Percentiles rank a stretch among this genome's conserved stretches.
Evolutionary conservation across 208 protist genomes (phyloP).

Genomic region (Naegleria gruberi): DNA sequence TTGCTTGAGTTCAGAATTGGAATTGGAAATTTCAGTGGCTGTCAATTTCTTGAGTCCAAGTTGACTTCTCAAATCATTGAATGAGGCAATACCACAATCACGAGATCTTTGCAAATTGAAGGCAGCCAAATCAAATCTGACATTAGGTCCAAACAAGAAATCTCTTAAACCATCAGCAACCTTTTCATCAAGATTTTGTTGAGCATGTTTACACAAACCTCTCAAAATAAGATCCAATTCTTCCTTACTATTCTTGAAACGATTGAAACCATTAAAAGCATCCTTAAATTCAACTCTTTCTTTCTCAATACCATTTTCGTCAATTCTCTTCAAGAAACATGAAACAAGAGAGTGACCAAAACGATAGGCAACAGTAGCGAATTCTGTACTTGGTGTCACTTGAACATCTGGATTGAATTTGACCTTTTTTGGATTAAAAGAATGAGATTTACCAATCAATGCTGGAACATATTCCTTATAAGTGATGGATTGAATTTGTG

Average conservation of each 20-base stretch:
- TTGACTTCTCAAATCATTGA: background rate
- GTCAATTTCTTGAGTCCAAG: background rate
- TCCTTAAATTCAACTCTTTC: background rate
- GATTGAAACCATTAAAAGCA: background rate
- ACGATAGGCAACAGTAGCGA: background rate
- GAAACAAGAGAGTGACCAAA: background rate
- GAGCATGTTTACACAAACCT: background rate
- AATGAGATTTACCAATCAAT: background rate
- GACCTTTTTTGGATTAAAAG: background rate
- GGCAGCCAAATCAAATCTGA: background rate
- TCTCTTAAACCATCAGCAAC: background rate
- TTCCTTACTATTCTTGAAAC: background rate
- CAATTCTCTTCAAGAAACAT: background rate
- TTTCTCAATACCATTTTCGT: background rate
- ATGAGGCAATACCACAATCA: background rate
- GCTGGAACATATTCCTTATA: background rate
- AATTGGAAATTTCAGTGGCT: background rate
- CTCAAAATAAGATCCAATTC: background rate
- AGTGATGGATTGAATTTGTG: background rate
- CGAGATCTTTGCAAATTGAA: background rate
- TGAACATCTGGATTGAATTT: background rate
- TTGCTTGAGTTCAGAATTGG: background rate
- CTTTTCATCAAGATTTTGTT: background rate
- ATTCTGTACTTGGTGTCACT: background rate
- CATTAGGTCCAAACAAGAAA: background rate